A percentile compares a stretch with the other conserved stretches of the same genome.
Conservation (phyloP, 768 basidiomycete species). For the Phallus indusiatus region DNA sequence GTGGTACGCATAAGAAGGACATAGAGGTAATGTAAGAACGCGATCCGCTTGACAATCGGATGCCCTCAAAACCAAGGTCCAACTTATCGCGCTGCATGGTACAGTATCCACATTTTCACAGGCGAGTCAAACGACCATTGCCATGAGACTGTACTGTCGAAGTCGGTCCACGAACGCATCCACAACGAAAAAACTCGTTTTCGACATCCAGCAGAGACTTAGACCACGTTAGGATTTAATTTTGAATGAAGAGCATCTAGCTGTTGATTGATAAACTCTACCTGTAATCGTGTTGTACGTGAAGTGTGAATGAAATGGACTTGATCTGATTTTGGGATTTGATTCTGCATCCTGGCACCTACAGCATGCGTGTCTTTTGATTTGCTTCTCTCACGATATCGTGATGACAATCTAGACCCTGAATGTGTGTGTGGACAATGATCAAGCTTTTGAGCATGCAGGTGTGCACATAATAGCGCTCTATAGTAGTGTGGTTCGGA, state of each 20-base stretch:
- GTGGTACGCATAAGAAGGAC: too few species aligned
- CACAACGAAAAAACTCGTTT: slow-evolving; percentile 67
- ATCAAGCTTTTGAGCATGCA: neutral
- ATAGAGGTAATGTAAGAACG: too few species aligned
- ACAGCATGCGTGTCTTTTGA: too few species aligned
- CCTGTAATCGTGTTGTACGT: too few species aligned
- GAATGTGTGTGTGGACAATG: too few species aligned
- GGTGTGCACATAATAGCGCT: neutral
- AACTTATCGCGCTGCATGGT: slow-evolving; percentile 40
- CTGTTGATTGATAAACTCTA: slow-evolving; percentile 69
- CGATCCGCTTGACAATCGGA: too few species aligned
- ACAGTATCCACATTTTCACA: slow-evolving; percentile 46
- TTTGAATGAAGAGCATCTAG: slow-evolving; percentile 77
- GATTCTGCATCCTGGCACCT: too few species aligned
- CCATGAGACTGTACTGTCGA: slow-evolving; percentile 59
- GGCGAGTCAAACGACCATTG: slow-evolving; percentile 48
- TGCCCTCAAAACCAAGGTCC: neutral
- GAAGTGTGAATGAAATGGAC: too few species aligned
- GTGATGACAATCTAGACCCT: too few species aligned
- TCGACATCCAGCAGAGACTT: slow-evolving; percentile 65
- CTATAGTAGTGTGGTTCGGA: neutral
- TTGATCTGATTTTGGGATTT: too few species aligned
- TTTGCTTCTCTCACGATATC: too few species aligned
- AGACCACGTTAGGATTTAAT: slow-evolving; percentile 77
- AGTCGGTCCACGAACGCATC: slow-evolving; percentile 67